Evolutionary conservation across 768 basidiomycete genomes (phyloP), one percentile per base, ranked within the genome.

Genomic region (Tremella fuciformis): DNA sequence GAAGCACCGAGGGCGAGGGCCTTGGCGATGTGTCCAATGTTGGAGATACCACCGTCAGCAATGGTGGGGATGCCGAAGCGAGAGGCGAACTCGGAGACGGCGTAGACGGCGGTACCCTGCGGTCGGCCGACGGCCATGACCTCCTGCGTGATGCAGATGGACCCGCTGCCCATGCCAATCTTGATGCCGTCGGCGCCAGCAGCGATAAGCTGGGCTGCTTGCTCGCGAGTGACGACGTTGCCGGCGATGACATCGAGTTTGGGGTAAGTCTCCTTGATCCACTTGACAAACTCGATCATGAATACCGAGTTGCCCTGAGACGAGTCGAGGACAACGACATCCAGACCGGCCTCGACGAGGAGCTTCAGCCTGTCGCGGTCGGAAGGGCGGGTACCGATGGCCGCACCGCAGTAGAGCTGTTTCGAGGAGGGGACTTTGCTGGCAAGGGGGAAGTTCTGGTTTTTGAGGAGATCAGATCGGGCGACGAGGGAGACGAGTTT

Each of bases 81-180:
- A 75, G 42, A 46, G 42, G 93, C 85, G 71, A 99, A 97, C 79
- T 99, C 92, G 24, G 93, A 84, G 13, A 98, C 94, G 42, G 89
- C 86, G 73, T 88, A 89, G n/a, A 98, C 91, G n/a, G 94, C 94
- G 0, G 92, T 92, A 1, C 93, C 96, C 77, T 99, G 96, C 0
- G 94, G 96, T 15, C 96, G 85, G 13, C 96, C 96, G 52, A 98
- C 94, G 9, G 96, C 96, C 89, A 97, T 98, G 69, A 99, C 88
- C 74, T 98, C 96, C 78, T 99, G 96, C 6, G 96, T 99, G 79
- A 99, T 99, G 76, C 96, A 99, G 73, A 99, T 99, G 4, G 91
- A 94, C 8, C 96, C 96, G 8, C 88, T 89, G 38, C 96, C 96
- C 96, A 99, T 99, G 41, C 96, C 96, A 38, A 99, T 83, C 21